A percentile compares a stretch with the other conserved stretches of the same genome.
phyloP scores from a whole-genome alignment of 331 rosid genomes.

The Cydonia oblonga region DNA sequence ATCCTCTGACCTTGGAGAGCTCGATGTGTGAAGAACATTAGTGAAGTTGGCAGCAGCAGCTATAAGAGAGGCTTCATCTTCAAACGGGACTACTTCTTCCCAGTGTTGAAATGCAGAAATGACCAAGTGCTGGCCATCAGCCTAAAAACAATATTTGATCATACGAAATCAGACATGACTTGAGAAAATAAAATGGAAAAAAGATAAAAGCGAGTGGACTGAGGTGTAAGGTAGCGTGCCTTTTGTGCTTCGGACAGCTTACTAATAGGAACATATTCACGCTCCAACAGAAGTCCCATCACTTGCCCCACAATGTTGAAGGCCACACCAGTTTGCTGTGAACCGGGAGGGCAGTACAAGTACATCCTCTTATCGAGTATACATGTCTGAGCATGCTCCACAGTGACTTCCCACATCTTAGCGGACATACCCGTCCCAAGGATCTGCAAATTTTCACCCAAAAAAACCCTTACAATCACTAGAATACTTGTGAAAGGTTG shows the following conservation, averaged over 20 bases:
- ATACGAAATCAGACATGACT: conserved; percentile 15
- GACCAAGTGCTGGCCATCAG: conserved; percentile 59
- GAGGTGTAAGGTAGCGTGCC: conserved; percentile 39
- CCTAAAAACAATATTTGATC: conserved; percentile 32
- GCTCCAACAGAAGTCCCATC: conserved; percentile 57
- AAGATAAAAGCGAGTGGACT: background rate
- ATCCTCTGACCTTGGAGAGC: conserved; percentile 47
- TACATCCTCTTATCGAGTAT: conserved; percentile 37
- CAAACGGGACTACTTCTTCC: conserved; percentile 35
- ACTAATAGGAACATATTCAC: conserved; percentile 51
- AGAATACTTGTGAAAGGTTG: background rate
- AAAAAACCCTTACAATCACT: background rate
- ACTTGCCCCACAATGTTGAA: conserved; percentile 79
- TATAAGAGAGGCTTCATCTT: conserved; percentile 51
- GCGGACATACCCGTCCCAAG: conserved; percentile 94
- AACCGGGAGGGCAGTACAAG: conserved; percentile 35
- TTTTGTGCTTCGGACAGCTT: conserved; percentile 74
- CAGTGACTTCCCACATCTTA: conserved; percentile 95
- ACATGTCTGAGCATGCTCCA: conserved; percentile 93
- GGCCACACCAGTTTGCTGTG: conserved; percentile 55
- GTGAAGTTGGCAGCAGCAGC: conserved; percentile 38
- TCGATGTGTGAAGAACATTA: conserved; percentile 24
- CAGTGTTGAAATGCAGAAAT: conserved; percentile 47
- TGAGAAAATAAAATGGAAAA: background rate
- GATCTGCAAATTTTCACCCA: conserved; percentile 45